A percentile compares a stretch with the other conserved stretches of the same genome.
Conservation (phyloP, 345 rosid genomes). For the Bruguiera sexangula region DNA sequence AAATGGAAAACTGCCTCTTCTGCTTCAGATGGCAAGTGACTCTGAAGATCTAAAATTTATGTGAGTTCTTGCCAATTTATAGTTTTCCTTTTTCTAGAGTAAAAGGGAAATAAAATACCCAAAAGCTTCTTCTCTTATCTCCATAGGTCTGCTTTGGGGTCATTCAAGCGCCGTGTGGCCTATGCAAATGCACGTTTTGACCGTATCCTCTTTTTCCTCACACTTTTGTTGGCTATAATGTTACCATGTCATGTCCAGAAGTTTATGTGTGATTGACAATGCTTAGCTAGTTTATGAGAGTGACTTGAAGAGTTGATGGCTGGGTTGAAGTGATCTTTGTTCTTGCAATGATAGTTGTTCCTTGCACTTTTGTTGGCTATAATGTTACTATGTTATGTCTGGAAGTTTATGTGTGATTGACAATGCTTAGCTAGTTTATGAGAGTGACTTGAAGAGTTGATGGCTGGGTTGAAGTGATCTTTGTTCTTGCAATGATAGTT, state of each 20-base stretch:
- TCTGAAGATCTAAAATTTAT: slow-evolving; percentile 66
- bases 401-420: not conserved
- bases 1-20: slow-evolving; percentile 69
- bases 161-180: slow-evolving; percentile 70
- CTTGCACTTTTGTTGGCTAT: not conserved
- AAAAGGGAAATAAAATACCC: not conserved
- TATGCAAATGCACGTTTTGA: slow-evolving; percentile 80
- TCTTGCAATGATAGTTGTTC: not conserved
- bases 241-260: not conserved
- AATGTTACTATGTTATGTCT: not conserved
- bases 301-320: not conserved
- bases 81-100: not conserved
- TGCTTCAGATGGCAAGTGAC: slow-evolving; percentile 67
- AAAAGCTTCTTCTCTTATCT: slow-evolving; percentile 18
- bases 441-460: not conserved
- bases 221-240: not conserved
- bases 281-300: not conserved
- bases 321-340: not conserved
- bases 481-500: not conserved
- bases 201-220: slow-evolving; percentile 51
- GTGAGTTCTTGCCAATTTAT: slow-evolving; percentile 44
- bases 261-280: slow-evolving; percentile 5
- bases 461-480: not conserved
- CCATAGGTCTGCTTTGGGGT: slow-evolving; percentile 73
- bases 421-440: not conserved